Evolutionary conservation across 768 basidiomycete genomes (phyloP).

Genomic region (Boletus coccyginus): DNA sequence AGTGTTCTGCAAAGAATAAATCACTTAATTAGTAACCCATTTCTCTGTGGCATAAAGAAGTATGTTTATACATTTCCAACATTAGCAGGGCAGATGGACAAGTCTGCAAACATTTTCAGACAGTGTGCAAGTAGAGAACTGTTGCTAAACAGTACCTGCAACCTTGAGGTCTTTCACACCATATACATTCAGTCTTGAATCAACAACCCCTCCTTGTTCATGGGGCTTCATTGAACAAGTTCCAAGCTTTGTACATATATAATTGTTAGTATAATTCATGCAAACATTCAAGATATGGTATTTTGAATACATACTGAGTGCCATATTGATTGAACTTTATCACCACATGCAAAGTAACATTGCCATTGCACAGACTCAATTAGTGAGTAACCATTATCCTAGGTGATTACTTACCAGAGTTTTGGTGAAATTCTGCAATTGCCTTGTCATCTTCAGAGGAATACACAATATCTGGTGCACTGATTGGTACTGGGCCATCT

Average conservation of each 20-base stretch:
- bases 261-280: neutral
- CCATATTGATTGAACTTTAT: conserved; percentile 8
- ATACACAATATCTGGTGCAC: conserved; percentile 31
- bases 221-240: conserved; percentile 59
- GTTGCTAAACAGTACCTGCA: too few species aligned
- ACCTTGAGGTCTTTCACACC: too few species aligned
- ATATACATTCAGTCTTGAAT: too few species aligned
- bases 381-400: neutral
- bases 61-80: conserved; percentile 3
- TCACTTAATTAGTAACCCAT: neutral
- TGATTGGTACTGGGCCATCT: conserved; percentile 8
- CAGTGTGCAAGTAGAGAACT: conserved; percentile 1
- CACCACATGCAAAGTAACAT: neutral
- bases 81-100: conserved; percentile 8
- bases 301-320: conserved; percentile 2
- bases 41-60: neutral
- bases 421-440: conserved; percentile 26
- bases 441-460: conserved; percentile 33
- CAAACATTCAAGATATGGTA: neutral
- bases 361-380: neutral
- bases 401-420: conserved; percentile 5
- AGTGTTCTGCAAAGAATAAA: conserved; percentile 29
- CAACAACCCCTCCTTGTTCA: too few species aligned
- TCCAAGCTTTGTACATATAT: conserved; percentile 39
- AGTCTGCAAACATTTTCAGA: neutral